These are phyloP conservation scores for Nothophoma quercina DNA, from an alignment of 2,329 filamentous ascomycete species.

Conservation along the genomic window DNA sequence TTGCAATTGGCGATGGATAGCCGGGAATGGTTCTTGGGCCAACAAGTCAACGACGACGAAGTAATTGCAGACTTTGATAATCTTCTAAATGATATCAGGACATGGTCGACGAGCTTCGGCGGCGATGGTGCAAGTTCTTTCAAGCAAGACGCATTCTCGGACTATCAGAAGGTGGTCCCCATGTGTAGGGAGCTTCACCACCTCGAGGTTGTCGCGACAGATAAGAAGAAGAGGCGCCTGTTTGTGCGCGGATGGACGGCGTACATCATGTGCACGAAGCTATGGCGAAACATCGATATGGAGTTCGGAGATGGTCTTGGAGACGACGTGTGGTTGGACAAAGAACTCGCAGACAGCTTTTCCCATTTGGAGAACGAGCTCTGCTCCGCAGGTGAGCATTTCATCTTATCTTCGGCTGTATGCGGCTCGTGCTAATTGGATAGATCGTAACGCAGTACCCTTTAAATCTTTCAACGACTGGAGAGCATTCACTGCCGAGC, in stretches of 20 bases:
- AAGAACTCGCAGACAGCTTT: background rate
- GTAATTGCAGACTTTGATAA: background rate
- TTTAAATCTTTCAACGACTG: background rate
- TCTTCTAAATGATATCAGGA: background rate
- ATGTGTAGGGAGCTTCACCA: background rate
- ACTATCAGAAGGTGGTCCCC: background rate
- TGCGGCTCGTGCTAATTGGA: background rate
- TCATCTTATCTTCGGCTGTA: background rate
- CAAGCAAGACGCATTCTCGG: background rate
- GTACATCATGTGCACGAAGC: background rate
- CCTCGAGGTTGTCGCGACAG: background rate
- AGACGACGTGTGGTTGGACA: background rate
- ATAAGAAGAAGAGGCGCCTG: background rate
- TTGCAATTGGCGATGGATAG: background rate
- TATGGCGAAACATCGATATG: background rate
- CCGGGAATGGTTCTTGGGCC: background rate
- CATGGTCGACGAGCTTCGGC: background rate
- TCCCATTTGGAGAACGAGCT: background rate
- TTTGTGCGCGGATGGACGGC: background rate
- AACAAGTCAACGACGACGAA: background rate
- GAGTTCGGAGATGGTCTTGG: background rate
- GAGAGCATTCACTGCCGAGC: conserved; percentile 1
- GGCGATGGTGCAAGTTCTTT: background rate
- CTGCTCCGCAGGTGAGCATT: background rate
- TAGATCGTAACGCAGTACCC: background rate